Base-by-base conservation (phyloP, 495 filamentous ascomycete genomes). In the Xanthoparmelia taractica region DNA sequence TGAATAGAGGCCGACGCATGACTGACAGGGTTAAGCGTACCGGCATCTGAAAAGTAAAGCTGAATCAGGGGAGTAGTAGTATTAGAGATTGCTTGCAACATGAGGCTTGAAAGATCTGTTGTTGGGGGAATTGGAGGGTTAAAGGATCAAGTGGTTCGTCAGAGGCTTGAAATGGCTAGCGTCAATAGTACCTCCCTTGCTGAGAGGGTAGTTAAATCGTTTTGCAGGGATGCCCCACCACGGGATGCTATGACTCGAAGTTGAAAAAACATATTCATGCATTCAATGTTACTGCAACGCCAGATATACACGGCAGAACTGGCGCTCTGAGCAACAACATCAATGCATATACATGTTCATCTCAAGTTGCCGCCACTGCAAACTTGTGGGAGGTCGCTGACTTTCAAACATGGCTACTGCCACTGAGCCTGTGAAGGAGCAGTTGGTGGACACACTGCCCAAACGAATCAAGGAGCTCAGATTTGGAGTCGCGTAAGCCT, bases 391-490 rank as follows among this genome's bases (percentile, higher is more conserved):
- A 65, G 56, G 65, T 59, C 20, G 55, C 59, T 40, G 11, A 52
- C 31, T n/a, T 15, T 18, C 33, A 81, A 78, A 74, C 77, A 82
- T 75, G 66, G 76, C 79, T 71, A 75, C 75, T 69, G 74, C 74
- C 70, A 77, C 76, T 61, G 78, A 80, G 73, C 75, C 82, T 70
- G 80, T 84, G 73, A 97, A 97, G 79, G 85, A 88, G 78, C 91
- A 96, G 80, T 86, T 97, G 70, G 84, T 91, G 50, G 90, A 96
- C 74, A 83, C 85, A 66, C 76, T 88, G 11, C 92, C 92, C 8
- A 95, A 96, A 81, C 82, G 90, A 64, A 95, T 98, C 76, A 91
- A 88, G 70, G 86, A 92, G 71, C 79, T 98, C 69, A 89, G 94
- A 70, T 98, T 98, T 73, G 94, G 94, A 69, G 87, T 97, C 62